These are phyloP conservation scores for Puccinia novopanici DNA, from an alignment of 1,284 basidiomycete species.

Conservation along the genomic window DNA sequence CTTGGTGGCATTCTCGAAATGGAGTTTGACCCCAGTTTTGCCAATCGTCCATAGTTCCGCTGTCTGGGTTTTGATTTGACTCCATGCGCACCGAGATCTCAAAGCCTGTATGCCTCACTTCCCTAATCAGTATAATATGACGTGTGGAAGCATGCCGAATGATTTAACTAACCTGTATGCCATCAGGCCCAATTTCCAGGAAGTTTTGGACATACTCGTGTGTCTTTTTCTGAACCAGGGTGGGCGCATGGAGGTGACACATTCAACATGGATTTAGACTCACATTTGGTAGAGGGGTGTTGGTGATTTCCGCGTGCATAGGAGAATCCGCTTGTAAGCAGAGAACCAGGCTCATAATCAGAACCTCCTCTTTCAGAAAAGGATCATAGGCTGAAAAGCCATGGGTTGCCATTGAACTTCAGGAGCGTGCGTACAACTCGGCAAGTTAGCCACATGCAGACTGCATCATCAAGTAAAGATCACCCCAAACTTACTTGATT, in stretches of 20 bases:
- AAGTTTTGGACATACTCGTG: background rate
- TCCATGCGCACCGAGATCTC: background rate
- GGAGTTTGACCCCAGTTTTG: background rate
- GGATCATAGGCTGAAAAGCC: background rate
- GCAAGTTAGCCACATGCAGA: background rate
- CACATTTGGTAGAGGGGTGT: background rate
- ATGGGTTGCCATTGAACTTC: background rate
- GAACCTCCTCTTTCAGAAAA: background rate
- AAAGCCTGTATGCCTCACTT: background rate
- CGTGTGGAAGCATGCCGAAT: background rate
- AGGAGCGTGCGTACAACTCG: background rate
- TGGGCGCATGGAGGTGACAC: background rate
- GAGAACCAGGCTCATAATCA: background rate
- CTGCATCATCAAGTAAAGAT: slow-evolving; percentile 59
- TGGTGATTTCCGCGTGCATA: no score
- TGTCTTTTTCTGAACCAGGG: background rate
- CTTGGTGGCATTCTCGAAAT: background rate
- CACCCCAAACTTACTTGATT: background rate
- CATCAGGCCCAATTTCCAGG: background rate
- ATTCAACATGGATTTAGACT: background rate
- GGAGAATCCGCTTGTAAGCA: background rate
- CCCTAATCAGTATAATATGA: background rate
- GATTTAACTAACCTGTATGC: background rate
- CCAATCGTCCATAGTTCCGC: background rate
- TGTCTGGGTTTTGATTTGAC: background rate